Percentiles rank a stretch among this genome's conserved stretches.
phyloP scores from a whole-genome alignment of 2,329 filamentous ascomycete genomes.

The Fonsecaea monophora region DNA sequence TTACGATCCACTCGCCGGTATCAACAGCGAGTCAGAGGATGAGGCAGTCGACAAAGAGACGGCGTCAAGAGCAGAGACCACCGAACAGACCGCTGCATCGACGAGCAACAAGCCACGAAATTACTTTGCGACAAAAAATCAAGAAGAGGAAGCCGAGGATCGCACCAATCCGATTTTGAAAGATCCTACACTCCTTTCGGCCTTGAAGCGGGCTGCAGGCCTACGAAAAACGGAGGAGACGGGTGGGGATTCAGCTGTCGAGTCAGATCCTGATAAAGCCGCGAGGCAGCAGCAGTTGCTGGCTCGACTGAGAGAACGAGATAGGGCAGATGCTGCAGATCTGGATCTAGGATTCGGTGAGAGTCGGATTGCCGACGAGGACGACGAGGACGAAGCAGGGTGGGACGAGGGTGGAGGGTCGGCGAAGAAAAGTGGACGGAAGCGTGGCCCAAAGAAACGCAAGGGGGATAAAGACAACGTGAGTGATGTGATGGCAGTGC shows the following conservation, averaged over 20 bases:
- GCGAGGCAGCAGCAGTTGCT: conserved; percentile 45
- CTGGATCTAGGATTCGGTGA: conserved; percentile 94
- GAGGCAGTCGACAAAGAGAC: conserved; percentile 44
- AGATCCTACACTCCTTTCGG: conserved; percentile 81
- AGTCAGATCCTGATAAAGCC: conserved; percentile 30
- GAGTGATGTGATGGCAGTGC: conserved; percentile 77
- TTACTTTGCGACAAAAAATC: conserved; percentile 55
- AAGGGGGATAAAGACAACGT: conserved; percentile 69
- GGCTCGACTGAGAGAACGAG: conserved; percentile 50
- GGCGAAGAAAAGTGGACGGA: conserved; percentile 50
- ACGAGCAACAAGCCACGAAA: conserved; percentile 51
- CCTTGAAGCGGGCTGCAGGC: conserved; percentile 81
- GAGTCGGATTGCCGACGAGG: conserved; percentile 84
- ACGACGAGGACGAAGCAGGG: conserved; percentile 74
- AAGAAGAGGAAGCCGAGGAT: conserved; percentile 57
- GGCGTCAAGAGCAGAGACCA: conserved; percentile 23
- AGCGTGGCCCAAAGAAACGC: conserved; percentile 62
- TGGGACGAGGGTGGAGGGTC: conserved; percentile 54
- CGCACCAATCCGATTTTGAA: conserved; percentile 45
- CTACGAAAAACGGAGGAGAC: conserved; percentile 56
- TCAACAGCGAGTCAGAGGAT: conserved; percentile 57
- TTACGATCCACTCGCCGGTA: conserved; percentile 65
- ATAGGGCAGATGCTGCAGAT: conserved; percentile 64
- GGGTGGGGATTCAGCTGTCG: conserved; percentile 39
- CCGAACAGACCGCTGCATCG: conserved; percentile 24